Conservation (phyloP, 1,139 yeast species). For the Lodderomyces theae region DNA sequence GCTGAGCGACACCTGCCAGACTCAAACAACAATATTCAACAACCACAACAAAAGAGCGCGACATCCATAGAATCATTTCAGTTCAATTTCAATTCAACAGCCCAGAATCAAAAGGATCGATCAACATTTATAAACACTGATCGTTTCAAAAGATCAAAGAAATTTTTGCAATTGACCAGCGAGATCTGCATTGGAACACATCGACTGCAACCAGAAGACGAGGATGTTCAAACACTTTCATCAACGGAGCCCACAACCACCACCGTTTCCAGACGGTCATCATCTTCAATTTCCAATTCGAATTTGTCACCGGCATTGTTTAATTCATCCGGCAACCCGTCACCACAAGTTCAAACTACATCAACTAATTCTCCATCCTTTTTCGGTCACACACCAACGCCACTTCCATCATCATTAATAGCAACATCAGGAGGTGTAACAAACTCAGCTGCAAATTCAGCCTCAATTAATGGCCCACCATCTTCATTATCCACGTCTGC, state of each 20-base stretch:
- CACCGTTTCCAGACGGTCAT: slow-evolving; percentile 22
- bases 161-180: slow-evolving; percentile 73
- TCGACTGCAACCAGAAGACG: slow-evolving; percentile 32
- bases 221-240: slow-evolving; percentile 1
- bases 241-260: slow-evolving; percentile 4
- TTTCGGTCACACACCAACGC: background rate
- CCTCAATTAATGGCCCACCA: background rate
- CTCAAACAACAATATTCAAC: background rate
- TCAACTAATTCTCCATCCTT: slow-evolving; percentile 4
- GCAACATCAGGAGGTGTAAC: slow-evolving; percentile 1
- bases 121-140: slow-evolving; percentile 72
- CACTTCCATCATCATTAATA: slow-evolving; percentile 2
- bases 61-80: slow-evolving; percentile 21
- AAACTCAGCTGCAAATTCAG: slow-evolving; percentile 2
- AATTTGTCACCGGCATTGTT: slow-evolving; percentile 16
- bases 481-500: slow-evolving; percentile 2
- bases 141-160: slow-evolving; percentile 65
- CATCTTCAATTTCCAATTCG: slow-evolving; percentile 15
- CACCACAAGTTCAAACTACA: slow-evolving; percentile 9
- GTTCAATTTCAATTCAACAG: slow-evolving; percentile 29
- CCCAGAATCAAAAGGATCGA: slow-evolving; percentile 30
- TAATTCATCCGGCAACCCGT: slow-evolving; percentile 8
- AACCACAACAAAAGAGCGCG: slow-evolving; percentile 5
- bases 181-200: slow-evolving; percentile 81
- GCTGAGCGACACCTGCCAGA: slow-evolving; percentile 12